A percentile compares a stretch with the other conserved stretches of the same genome.
phyloP scores from a whole-genome alignment of 2,329 filamentous ascomycete genomes.

The Botryotinia globosa region DNA sequence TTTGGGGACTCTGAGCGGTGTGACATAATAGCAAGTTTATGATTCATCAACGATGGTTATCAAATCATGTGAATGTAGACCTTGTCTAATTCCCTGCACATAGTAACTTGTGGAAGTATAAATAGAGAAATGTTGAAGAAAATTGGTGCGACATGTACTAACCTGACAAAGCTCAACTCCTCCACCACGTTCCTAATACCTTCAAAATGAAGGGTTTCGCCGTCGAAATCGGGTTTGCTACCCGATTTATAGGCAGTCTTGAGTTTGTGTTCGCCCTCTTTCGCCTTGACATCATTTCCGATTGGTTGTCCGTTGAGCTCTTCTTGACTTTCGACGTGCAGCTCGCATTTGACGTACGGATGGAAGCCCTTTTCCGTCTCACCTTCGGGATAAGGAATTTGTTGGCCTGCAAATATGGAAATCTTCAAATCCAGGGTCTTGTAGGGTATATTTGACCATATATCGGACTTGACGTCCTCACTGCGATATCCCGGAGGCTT shows the following conservation, averaged over 20 bases:
- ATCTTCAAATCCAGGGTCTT: conserved; percentile 65
- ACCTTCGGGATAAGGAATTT: conserved; percentile 64
- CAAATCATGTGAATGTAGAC: background rate
- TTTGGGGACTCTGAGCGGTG: background rate
- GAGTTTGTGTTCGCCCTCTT: conserved; percentile 58
- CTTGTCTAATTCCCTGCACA: background rate
- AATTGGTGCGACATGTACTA: conserved; percentile 39
- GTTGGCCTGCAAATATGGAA: conserved; percentile 72
- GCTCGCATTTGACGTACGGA: conserved; percentile 73
- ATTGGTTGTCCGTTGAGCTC: conserved; percentile 39
- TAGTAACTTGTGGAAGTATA: background rate
- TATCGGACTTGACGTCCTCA: conserved; percentile 30
- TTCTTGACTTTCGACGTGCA: conserved; percentile 69
- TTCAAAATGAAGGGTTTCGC: conserved; percentile 57
- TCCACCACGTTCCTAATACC: conserved; percentile 59
- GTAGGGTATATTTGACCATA: conserved; percentile 39
- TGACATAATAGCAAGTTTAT: background rate
- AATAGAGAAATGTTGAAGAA: conserved; percentile 14
- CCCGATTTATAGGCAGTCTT: conserved; percentile 55
- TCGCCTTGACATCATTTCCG: conserved; percentile 48
- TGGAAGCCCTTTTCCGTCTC: conserved; percentile 53
- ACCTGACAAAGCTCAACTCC: conserved; percentile 72
- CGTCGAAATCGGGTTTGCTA: conserved; percentile 61
- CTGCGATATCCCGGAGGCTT: conserved; percentile 74
- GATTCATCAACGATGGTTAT: background rate